Base-by-base conservation (phyloP, 2,329 filamentous ascomycete genomes). In the Cladorrhinum sp. region DNA sequence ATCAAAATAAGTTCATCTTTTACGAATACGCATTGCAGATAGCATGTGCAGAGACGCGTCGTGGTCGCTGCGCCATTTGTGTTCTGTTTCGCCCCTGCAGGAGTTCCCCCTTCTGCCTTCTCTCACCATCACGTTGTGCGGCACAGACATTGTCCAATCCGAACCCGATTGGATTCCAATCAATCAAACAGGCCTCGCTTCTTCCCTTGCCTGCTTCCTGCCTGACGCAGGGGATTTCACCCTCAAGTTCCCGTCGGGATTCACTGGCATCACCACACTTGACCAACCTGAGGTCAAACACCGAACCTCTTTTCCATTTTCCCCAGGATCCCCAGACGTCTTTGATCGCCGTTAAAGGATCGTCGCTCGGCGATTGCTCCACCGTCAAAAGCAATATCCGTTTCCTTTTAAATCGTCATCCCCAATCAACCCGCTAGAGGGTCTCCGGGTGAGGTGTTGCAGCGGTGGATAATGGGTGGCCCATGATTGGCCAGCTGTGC, bases 401-500 rank as follows among this genome's bases (percentile, higher is more conserved):
- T 23, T 46, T 33, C 23, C 39, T 52, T n/a, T 62, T n/a, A n/a
- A n/a, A n/a, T n/a, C n/a, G n/a, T n/a, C n/a, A n/a, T 53, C n/a
- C 30, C 8, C 26, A 9, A 9, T 60, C 54, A 55, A 21, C 14
- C 30, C 8, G 18, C 24, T 55, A 16, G 36, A 33, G 3, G 52
- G 12, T 18, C n/a, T 42, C 10, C 33, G 20, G 51, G 18, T 26
- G 24, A 46, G 33, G 30, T 46, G 60, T 59, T 39, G 28, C 57
- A 62, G 33, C 49, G 30, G 12, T 18, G 26, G 21, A 39, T 46
- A 53, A 24, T 16, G 28, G 24, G 21, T 24, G 14, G 18, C 10
- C 30, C 18, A 49, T 56, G 30, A 62, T 63, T 63, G 60, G 64
- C 50, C 50, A 46, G 55, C 30, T 28, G 24, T 48, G 20, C 23